Evolutionary conservation across 768 basidiomycete species (phyloP), one percentile per base, ranked within the genome.

Genomic region (Trametes cingulata): DNA sequence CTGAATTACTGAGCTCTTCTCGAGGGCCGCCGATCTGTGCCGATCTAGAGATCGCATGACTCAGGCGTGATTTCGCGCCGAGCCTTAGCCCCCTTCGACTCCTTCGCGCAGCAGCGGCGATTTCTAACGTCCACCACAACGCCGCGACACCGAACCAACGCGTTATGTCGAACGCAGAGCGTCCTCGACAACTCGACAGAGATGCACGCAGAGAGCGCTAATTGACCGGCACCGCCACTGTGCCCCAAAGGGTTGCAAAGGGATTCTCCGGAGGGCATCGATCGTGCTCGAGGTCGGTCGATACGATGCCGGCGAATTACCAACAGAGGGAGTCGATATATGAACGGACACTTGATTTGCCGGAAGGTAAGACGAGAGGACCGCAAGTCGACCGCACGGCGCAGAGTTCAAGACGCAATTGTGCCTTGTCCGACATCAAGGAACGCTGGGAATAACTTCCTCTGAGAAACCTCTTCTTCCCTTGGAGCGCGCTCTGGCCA

Each of bases 31-130:
- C 29, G 29, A 33, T 33, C 7, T 5, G 29, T 27, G 56, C 39
- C 42, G 42, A 47, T 56, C 46, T 24, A 14, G 19, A 46, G 54
- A 54, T 57, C 47, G 56, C 47, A 41, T 41, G 47, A 35, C 36
- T 13, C 56, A 48, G 56, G 17, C 29, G 45, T n/a, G 46, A 47
- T 39, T 46, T 29, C 46, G 24, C 46, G 20, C 39, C 36, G 47
- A 49, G 29, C 36, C 39, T 47, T 48, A 27, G 35, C 20, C 47
- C 19, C 17, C 41, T 37, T 49, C 37, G 27, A 27, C 40, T 14
- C 56, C 56, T 22, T 40, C 39, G n/a, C 39, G 15, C 37, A 6
- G 22, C 27, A 4, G 17, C 3, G 15, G 46, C 19, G 27, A 37
- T 57, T 33, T 49, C 39, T 41, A 37, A 13, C 14, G 20, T 22